phyloP scores from a whole-genome alignment of 257 asterid species.

The Orobanche coerulescens region DNA sequence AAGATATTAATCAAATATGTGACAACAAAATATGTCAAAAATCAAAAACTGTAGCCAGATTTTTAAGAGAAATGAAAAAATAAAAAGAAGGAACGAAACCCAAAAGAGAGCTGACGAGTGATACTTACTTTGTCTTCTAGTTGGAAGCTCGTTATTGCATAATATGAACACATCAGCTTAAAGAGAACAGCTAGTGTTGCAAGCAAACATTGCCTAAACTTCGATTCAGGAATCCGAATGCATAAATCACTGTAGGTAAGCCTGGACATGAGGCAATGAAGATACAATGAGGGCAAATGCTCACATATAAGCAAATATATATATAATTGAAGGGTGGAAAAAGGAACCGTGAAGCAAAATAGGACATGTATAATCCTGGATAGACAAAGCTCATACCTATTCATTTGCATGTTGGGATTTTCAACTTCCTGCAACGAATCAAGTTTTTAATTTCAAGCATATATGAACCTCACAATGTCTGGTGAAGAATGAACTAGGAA shows the following conservation, averaged over 20 bases:
- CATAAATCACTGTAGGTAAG: constrained; percentile 96
- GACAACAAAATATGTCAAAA: not conserved
- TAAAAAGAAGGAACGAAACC: not conserved
- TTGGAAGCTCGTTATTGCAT: constrained; percentile 70
- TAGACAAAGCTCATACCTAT: constrained; percentile 44
- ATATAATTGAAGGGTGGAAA: constrained; percentile 1
- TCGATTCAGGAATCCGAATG: constrained; percentile 84
- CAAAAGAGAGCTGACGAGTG: constrained; percentile 2
- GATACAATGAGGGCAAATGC: constrained; percentile 25
- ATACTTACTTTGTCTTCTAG: constrained; percentile 61
- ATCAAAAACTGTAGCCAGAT: not conserved
- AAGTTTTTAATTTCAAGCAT: constrained; percentile 24
- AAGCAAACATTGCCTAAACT: constrained; percentile 81
- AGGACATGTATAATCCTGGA: constrained; percentile 1
- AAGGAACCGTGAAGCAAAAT: not conserved
- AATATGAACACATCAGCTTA: constrained; percentile 88
- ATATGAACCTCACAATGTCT: not conserved
- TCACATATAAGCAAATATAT: constrained; percentile 21
- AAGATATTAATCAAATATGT: not conserved
- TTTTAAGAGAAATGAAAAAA: not conserved
- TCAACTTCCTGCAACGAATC: constrained; percentile 72
- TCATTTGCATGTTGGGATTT: constrained; percentile 36
- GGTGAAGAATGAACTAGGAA: constrained; percentile 10
- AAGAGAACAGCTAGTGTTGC: constrained; percentile 79
- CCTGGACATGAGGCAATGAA: constrained; percentile 39